These are phyloP conservation scores for Termitomyces sp. DNA, from an alignment of 768 basidiomycete species.

Conservation along the genomic window DNA sequence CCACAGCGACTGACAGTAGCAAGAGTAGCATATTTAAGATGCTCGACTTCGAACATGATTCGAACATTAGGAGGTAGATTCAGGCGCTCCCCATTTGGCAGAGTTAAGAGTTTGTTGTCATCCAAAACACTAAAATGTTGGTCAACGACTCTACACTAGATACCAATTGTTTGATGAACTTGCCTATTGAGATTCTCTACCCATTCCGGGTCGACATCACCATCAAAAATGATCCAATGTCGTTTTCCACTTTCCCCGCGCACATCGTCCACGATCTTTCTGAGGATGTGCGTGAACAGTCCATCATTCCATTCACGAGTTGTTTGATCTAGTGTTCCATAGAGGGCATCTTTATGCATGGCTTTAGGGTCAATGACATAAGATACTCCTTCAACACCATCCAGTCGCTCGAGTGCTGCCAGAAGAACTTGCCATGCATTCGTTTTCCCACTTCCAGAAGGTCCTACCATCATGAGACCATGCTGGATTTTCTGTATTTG, in stretches of 20 bases:
- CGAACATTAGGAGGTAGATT: slow-evolving; percentile 95
- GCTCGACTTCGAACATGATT: slow-evolving; percentile 99
- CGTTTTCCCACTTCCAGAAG: slow-evolving; percentile 95
- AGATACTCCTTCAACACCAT: slow-evolving; percentile 86
- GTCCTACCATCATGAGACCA: slow-evolving; percentile 99
- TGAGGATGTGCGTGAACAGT: slow-evolving; percentile 93
- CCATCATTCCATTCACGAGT: slow-evolving; percentile 99
- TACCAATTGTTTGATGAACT: slow-evolving; percentile 17
- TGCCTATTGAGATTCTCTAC: slow-evolving; percentile 99
- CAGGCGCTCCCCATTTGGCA: slow-evolving; percentile 97
- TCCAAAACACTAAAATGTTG: slow-evolving; percentile 75
- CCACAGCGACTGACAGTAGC: slow-evolving; percentile 99
- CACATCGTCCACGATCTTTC: slow-evolving; percentile 98
- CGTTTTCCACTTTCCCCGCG: slow-evolving; percentile 95
- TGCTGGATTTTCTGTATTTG: slow-evolving; percentile 99
- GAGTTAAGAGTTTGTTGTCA: slow-evolving; percentile 94
- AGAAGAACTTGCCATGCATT: slow-evolving; percentile 96
- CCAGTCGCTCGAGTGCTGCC: slow-evolving; percentile 82
- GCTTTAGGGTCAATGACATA: slow-evolving; percentile 99
- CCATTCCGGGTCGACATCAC: slow-evolving; percentile 99
- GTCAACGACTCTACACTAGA: not conserved
- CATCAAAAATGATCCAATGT: slow-evolving; percentile 99
- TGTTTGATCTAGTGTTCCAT: slow-evolving; percentile 94
- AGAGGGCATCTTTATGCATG: slow-evolving; percentile 96
- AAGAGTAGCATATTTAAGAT: slow-evolving; percentile 92